Conservation (phyloP, 768 basidiomycete species). For the Chiua virens region DNA sequence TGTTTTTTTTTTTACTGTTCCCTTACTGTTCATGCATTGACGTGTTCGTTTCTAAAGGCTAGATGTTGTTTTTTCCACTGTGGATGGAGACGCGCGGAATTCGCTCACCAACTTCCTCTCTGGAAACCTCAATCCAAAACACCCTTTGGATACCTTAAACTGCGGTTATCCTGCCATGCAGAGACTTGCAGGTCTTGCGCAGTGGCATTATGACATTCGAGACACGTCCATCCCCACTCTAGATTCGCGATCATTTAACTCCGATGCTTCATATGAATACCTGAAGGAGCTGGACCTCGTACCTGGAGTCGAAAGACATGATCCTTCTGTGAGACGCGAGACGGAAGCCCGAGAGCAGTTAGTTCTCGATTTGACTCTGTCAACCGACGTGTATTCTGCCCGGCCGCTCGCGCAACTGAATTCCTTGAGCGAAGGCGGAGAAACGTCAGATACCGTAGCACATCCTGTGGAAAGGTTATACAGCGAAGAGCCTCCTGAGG, state of each 20-base stretch:
- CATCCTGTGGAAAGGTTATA: conserved; percentile 47
- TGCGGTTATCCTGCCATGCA: conserved; percentile 47
- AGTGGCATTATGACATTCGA: conserved; percentile 56
- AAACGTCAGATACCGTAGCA: conserved; percentile 6
- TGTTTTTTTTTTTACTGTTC: not conserved
- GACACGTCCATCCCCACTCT: conserved; percentile 46
- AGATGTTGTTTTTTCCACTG: conserved; percentile 59
- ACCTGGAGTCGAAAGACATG: conserved; percentile 37
- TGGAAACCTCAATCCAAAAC: conserved; percentile 47
- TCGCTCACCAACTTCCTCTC: conserved; percentile 61
- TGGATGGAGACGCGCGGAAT: conserved; percentile 43
- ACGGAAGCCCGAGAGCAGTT: conserved; percentile 59
- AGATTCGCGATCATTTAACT: conserved; percentile 36
- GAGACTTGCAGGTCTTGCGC: conserved; percentile 39
- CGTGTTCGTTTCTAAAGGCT: conserved; percentile 40
- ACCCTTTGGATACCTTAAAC: conserved; percentile 52
- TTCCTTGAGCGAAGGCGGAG: not conserved
- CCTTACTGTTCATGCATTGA: not conserved
- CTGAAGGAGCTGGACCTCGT: conserved; percentile 47
- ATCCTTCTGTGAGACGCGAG: conserved; percentile 46
- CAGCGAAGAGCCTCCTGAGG: conserved; percentile 51
- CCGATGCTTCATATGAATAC: conserved; percentile 35
- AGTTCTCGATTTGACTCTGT: conserved; percentile 60
- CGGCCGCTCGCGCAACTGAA: conserved; percentile 36
- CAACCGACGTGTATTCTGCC: conserved; percentile 55